These are phyloP conservation scores for Pulveroboletus sp. DNA, from an alignment of 768 basidiomycete species.

Conservation along the genomic window DNA sequence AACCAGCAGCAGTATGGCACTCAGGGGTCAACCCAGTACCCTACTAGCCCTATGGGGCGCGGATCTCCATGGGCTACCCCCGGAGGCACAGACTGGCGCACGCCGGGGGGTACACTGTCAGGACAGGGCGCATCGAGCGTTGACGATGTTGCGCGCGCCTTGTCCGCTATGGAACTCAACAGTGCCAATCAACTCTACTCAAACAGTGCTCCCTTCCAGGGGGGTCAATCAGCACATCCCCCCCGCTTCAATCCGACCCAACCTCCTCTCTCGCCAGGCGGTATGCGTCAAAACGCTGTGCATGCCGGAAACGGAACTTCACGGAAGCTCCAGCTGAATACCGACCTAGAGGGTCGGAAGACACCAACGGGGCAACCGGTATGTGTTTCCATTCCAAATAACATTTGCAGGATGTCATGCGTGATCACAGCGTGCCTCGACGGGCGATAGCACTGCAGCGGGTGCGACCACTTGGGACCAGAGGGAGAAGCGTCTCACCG, in stretches of 20 bases:
- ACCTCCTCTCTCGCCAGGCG: slow-evolving; percentile 42
- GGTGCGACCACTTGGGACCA: slow-evolving; percentile 58
- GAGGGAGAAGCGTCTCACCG: slow-evolving; percentile 55
- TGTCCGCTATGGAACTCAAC: slow-evolving; percentile 65
- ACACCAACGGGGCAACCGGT: slow-evolving; percentile 55
- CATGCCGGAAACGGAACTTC: slow-evolving; percentile 38
- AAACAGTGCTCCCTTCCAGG: slow-evolving; percentile 33
- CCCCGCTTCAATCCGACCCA: slow-evolving; percentile 63
- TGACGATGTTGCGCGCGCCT: slow-evolving; percentile 75
- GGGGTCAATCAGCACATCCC: slow-evolving; percentile 57
- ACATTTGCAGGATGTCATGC: slow-evolving; percentile 37
- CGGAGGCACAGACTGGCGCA: slow-evolving; percentile 57
- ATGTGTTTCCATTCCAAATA: slow-evolving; percentile 41
- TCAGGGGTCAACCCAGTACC: slow-evolving; percentile 39
- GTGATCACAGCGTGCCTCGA: slow-evolving; percentile 35
- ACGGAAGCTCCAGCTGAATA: slow-evolving; percentile 53
- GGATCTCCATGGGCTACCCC: slow-evolving; percentile 64
- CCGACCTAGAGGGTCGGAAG: slow-evolving; percentile 67
- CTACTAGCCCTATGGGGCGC: slow-evolving; percentile 58
- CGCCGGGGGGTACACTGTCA: slow-evolving; percentile 34
- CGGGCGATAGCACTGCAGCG: slow-evolving; percentile 30
- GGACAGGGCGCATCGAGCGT: slow-evolving; percentile 37
- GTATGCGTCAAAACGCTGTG: slow-evolving; percentile 38
- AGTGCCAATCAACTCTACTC: slow-evolving; percentile 29
- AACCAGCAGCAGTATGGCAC: slow-evolving; percentile 38